A percentile compares a stretch with the other conserved stretches of the same genome.
Conservation (phyloP, 2,329 filamentous ascomycete species). For the Lachnum nothofagi region DNA sequence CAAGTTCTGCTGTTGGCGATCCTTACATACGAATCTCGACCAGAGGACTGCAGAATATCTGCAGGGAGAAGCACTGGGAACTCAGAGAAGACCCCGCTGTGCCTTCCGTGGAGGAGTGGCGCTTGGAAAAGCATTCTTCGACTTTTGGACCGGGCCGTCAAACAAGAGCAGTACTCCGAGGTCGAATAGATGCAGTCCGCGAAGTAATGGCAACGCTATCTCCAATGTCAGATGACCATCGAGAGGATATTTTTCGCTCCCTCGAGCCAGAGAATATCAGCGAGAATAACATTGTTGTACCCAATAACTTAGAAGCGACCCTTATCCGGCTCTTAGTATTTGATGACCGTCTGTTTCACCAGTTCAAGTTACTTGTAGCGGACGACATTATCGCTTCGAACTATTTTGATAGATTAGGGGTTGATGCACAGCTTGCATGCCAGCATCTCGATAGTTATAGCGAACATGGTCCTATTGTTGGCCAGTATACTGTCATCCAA, state of each 20-base stretch:
- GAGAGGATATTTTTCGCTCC: slow-evolving; percentile 24
- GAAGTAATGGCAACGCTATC: slow-evolving; percentile 30
- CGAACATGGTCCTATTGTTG: slow-evolving; percentile 18
- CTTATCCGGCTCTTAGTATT: slow-evolving; percentile 23
- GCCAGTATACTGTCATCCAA: slow-evolving; percentile 25
- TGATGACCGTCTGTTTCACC: slow-evolving; percentile 25
- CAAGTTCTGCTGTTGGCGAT: neutral
- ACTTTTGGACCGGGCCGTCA: slow-evolving; percentile 6
- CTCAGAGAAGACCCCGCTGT: slow-evolving; percentile 19
- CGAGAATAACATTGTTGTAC: slow-evolving; percentile 14
- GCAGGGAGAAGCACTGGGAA: slow-evolving; percentile 27
- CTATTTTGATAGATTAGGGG: slow-evolving; percentile 25
- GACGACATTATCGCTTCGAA: slow-evolving; percentile 20
- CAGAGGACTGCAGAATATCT: slow-evolving; percentile 25
- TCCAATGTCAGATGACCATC: slow-evolving; percentile 10
- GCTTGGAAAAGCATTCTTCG: slow-evolving; percentile 21
- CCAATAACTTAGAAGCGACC: slow-evolving; percentile 26
- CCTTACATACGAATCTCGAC: slow-evolving; percentile 23
- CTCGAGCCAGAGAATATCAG: slow-evolving; percentile 21
- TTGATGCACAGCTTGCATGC: slow-evolving; percentile 20
- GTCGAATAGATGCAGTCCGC: slow-evolving; percentile 20
- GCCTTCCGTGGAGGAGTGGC: slow-evolving; percentile 22
- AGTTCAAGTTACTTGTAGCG: slow-evolving; percentile 23
- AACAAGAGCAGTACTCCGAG: slow-evolving; percentile 15
- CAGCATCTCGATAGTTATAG: slow-evolving; percentile 23